A percentile compares a stretch with the other conserved stretches of the same genome.
phyloP scores from a whole-genome alignment of 2,329 filamentous ascomycete genomes.

The Madurella mycetomatis region DNA sequence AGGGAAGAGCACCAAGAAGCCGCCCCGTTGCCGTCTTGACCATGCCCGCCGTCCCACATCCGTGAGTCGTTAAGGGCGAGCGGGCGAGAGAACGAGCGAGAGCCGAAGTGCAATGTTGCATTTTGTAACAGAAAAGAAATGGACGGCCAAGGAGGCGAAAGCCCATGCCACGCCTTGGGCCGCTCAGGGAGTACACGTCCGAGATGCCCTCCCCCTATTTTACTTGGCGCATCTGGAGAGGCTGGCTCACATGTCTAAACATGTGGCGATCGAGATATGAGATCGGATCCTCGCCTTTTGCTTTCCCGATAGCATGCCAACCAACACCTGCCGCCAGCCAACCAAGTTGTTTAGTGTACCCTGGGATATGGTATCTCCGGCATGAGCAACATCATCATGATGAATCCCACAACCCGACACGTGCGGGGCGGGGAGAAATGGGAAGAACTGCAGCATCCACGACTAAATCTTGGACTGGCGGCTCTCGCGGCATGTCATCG shows the following conservation, averaged over 20 bases:
- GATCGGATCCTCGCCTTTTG: not conserved
- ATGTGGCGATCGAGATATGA: not conserved
- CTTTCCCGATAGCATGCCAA: not conserved
- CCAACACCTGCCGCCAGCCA: not conserved
- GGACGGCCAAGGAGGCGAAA: too few relatives aligned
- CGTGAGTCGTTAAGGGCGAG: too few relatives aligned
- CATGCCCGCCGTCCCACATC: too few relatives aligned
- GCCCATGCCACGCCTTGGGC: too few relatives aligned
- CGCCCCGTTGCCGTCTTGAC: too few relatives aligned
- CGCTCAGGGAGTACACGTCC: too few relatives aligned
- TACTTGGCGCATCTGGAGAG: not conserved
- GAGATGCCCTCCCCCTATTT: too few relatives aligned
- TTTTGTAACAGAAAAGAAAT: too few relatives aligned
- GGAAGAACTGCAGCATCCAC: not conserved
- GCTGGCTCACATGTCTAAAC: not conserved
- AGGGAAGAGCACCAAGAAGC: too few relatives aligned
- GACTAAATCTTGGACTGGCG: not conserved
- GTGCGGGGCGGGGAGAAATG: not conserved
- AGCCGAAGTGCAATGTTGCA: too few relatives aligned
- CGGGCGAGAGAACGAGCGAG: too few relatives aligned
- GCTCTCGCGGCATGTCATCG: constrained; percentile 10
- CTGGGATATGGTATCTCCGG: not conserved
- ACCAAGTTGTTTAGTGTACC: too few relatives aligned
- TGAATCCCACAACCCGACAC: not conserved
- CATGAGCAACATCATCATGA: constrained; percentile 1